These are phyloP conservation scores for Colletotrichum tropicale DNA, from an alignment of 2,329 filamentous ascomycete genomes.

Conservation along the genomic window DNA sequence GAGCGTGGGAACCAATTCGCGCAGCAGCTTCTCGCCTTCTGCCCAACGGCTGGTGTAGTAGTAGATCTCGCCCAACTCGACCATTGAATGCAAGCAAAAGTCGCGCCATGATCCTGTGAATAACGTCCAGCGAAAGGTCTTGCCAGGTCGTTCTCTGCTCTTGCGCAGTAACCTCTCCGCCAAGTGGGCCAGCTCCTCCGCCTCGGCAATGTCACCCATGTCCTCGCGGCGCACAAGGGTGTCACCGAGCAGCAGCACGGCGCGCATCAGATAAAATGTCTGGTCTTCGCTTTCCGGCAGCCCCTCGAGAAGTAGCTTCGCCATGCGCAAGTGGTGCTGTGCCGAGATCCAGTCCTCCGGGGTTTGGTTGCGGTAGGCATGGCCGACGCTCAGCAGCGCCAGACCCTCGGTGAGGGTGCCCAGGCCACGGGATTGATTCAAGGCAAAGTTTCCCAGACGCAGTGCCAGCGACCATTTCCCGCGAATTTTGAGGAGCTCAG, in stretches of 20 bases:
- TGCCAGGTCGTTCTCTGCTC: neutral
- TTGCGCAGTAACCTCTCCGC: conserved; percentile 16
- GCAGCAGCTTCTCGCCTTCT: conserved; percentile 22
- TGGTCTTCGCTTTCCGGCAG: conserved; percentile 14
- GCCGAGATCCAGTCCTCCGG: conserved; percentile 18
- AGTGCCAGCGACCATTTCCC: conserved; percentile 19
- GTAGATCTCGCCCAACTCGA: conserved; percentile 26
- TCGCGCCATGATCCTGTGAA: conserved; percentile 20
- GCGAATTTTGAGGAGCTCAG: conserved; percentile 18
- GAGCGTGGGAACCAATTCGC: conserved; percentile 18
- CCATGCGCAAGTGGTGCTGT: conserved; percentile 17
- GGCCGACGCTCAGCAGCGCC: conserved; percentile 19
- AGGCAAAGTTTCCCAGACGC: conserved; percentile 1
- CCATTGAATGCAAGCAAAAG: conserved; percentile 24
- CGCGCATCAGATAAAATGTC: conserved; percentile 21
- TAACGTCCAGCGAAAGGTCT: conserved; percentile 12
- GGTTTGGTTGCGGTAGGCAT: conserved; percentile 20
- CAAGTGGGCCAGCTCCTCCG: conserved; percentile 12
- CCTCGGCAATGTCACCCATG: conserved; percentile 16
- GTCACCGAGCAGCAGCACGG: conserved; percentile 22
- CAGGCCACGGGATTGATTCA: conserved; percentile 7
- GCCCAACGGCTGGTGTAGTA: conserved; percentile 24
- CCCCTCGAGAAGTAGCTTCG: conserved; percentile 12
- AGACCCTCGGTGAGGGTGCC: conserved; percentile 18
- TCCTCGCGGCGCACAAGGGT: conserved; percentile 22